phyloP scores from a whole-genome alignment of 2,329 filamentous ascomycete genomes.

The Diaporthe australafricana region DNA sequence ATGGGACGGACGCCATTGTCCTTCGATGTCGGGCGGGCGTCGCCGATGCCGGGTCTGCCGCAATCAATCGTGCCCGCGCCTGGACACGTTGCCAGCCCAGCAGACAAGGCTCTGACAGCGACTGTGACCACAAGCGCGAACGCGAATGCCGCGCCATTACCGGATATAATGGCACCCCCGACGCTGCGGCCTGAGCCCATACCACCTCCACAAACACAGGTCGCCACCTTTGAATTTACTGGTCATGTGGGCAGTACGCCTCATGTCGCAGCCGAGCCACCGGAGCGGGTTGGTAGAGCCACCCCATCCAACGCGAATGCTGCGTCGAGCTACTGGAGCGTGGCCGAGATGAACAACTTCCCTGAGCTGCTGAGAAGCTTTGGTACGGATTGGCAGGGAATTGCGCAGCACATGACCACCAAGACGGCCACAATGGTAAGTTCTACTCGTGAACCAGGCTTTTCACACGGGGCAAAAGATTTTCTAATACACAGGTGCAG shows the following conservation, averaged over 20 bases:
- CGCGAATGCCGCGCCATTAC: constrained; percentile 42
- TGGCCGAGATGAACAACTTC: constrained; percentile 83
- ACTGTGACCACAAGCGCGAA: constrained; percentile 39
- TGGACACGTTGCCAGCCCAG: constrained; percentile 36
- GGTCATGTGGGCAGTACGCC: constrained; percentile 47
- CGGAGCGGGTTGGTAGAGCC: constrained; percentile 58
- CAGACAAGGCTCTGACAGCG: constrained; percentile 28
- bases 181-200: constrained; percentile 67
- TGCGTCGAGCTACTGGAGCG: constrained; percentile 88
- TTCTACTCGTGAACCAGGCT: not conserved
- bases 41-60: constrained; percentile 54
- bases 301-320: constrained; percentile 56
- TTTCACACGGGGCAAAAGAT: not conserved
- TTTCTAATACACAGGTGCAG: constrained; percentile 52
- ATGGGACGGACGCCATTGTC: constrained; percentile 39
- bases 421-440: constrained; percentile 88
- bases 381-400: constrained; percentile 82
- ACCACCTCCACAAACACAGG: constrained; percentile 57
- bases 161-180: constrained; percentile 68
- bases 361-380: constrained; percentile 78
- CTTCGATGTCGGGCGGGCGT: constrained; percentile 33
- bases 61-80: constrained; percentile 53
- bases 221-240: constrained; percentile 63
- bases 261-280: constrained; percentile 35
- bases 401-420: constrained; percentile 83